Conservation (phyloP, 306 rosid species). For the Trichosanthes cucumerina region DNA sequence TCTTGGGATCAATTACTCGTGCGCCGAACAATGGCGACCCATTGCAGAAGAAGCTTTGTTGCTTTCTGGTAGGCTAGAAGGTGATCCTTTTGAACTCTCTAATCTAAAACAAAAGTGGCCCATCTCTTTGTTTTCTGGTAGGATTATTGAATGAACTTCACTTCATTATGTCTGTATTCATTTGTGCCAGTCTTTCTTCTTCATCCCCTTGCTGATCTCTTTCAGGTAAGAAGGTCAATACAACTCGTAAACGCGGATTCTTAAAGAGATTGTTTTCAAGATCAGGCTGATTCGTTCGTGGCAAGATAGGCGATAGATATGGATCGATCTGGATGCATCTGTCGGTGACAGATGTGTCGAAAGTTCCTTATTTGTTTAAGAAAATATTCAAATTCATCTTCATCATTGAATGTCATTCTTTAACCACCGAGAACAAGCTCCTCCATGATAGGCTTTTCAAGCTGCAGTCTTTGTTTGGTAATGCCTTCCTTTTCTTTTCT, state of each 20-base stretch:
- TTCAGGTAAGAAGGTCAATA: not conserved
- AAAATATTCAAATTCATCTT: not conserved
- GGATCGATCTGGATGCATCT: not conserved
- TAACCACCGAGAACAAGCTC: not conserved
- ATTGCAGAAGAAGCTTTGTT: slow-evolving; percentile 80
- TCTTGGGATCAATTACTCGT: slow-evolving; percentile 86
- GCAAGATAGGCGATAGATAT: not conserved
- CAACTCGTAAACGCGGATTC: not conserved
- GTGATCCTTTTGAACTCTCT: slow-evolving; percentile 18
- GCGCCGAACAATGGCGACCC: slow-evolving; percentile 96
- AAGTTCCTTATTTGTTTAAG: not conserved
- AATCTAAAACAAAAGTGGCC: not conserved
- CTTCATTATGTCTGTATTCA: not conserved
- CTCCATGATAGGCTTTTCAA: not conserved
- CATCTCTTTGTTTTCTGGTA: not conserved
- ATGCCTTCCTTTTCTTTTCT: not conserved
- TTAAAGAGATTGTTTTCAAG: slow-evolving; percentile 4
- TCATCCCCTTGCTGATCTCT: not conserved
- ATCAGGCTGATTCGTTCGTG: not conserved
- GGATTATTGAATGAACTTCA: not conserved
- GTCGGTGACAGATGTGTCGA: not conserved
- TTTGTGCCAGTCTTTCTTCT: not conserved
- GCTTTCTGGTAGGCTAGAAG: slow-evolving; percentile 62
- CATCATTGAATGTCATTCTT: not conserved
- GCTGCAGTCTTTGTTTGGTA: not conserved